Percentiles rank a stretch among this genome's conserved stretches.
phyloP scores from a whole-genome alignment of 73 alveolate species.

The Paraurostyla sp. region DNA sequence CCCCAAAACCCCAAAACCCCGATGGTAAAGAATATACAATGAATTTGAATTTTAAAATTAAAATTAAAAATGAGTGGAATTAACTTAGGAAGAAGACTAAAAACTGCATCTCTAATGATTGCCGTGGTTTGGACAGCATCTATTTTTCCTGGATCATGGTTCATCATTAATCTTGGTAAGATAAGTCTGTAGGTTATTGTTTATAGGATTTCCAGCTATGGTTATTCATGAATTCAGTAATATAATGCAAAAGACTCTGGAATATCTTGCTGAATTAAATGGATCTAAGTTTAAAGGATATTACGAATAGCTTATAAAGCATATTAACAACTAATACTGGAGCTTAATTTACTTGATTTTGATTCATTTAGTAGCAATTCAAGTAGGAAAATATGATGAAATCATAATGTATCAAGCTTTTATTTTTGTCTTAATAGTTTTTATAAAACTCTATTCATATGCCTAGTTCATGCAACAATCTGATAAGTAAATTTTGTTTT shows the following conservation, averaged over 20 bases:
- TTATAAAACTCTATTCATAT: neutral
- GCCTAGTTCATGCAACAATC: neutral
- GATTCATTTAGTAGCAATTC: neutral
- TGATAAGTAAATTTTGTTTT: neutral
- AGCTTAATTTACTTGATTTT: neutral
- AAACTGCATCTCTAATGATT: neutral
- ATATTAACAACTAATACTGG: neutral
- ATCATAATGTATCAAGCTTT: neutral
- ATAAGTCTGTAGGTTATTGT: neutral
- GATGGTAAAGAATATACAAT: too few species aligned
- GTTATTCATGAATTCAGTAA: conserved; percentile 2
- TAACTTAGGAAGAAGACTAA: neutral
- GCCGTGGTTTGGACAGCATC: conserved; percentile 16
- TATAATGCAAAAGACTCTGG: conserved; percentile 17
- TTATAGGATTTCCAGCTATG: conserved; percentile 34
- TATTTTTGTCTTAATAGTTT: neutral
- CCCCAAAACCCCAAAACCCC: too few species aligned
- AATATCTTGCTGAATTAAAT: neutral
- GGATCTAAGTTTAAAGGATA: neutral
- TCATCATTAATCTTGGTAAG: conserved; percentile 6
- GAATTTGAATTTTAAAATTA: too few species aligned
- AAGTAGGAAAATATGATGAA: neutral
- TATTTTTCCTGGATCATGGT: conserved; percentile 16
- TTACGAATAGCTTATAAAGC: neutral
- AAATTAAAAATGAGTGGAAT: conserved; percentile 38